Evolutionary conservation across 2,329 filamentous ascomycete species (phyloP).

Genomic region (Lizonia empirigonia): DNA sequence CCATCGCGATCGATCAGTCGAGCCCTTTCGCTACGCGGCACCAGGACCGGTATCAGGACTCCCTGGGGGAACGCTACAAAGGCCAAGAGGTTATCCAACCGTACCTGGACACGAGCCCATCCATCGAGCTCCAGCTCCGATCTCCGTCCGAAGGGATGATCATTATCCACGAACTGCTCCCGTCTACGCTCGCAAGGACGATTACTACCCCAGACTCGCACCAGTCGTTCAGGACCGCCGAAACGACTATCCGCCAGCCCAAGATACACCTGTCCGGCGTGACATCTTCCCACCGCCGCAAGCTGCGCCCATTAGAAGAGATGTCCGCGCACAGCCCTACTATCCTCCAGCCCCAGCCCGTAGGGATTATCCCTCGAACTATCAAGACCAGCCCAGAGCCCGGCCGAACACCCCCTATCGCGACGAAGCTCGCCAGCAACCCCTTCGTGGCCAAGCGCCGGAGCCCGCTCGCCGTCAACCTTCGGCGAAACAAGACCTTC

Average conservation of each 20-base stretch:
- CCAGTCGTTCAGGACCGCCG: conserved; percentile 13
- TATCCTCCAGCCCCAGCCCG: neutral
- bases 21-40: conserved; percentile 31
- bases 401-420: neutral
- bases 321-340: neutral
- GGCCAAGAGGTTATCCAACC: conserved; percentile 26
- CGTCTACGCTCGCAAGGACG: conserved; percentile 23
- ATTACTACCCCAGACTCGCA: conserved; percentile 26
- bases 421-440: conserved; percentile 17
- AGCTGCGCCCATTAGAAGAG: neutral
- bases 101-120: conserved; percentile 14
- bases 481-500: conserved; percentile 22
- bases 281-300: neutral
- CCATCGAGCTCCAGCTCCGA: neutral
- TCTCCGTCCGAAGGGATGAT: neutral
- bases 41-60: conserved; percentile 25
- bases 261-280: conserved; percentile 2
- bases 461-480: conserved; percentile 25
- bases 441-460: conserved; percentile 22
- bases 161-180: conserved; percentile 4
- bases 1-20: neutral
- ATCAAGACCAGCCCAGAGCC: neutral
- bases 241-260: conserved; percentile 13
- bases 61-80: conserved; percentile 39
- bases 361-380: neutral